phyloP scores from a whole-genome alignment of 1,284 basidiomycete genomes.

The Ceratobasidium sp. region DNA sequence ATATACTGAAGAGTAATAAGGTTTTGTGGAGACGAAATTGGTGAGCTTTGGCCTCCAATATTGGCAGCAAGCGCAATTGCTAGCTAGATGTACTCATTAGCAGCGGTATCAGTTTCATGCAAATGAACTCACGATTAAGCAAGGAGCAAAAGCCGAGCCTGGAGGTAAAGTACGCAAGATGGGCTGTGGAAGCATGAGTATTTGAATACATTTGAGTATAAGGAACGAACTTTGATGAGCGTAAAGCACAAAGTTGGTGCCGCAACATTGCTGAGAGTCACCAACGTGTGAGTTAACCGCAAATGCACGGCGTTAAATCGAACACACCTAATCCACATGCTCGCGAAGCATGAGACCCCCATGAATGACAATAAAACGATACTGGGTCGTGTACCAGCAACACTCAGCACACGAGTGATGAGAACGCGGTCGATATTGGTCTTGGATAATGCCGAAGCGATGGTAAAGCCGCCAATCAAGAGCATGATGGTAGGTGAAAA shows the following conservation, averaged over 20 bases:
- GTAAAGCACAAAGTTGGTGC: conserved; percentile 98
- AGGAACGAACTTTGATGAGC: conserved; percentile 82
- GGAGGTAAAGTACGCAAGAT: conserved; percentile 93
- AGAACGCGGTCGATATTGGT: conserved; percentile 97
- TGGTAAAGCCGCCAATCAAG: conserved; percentile 97
- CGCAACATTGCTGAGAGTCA: conserved; percentile 84
- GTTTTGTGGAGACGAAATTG: conserved; percentile 87
- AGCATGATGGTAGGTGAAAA: conserved; percentile 97
- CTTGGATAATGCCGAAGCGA: conserved; percentile 96
- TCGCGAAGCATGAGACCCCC: conserved; percentile 97
- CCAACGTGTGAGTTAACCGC: conserved; percentile 27
- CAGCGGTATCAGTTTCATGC: neutral
- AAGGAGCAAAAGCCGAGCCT: conserved; percentile 89
- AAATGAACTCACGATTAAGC: conserved; percentile 81
- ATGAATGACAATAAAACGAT: conserved; percentile 95
- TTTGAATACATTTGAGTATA: neutral
- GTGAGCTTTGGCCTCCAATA: conserved; percentile 97
- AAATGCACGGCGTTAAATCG: conserved; percentile 50
- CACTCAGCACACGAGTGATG: conserved; percentile 91
- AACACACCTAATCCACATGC: conserved; percentile 96
- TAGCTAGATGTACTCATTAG: conserved; percentile 66
- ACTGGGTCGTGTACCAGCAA: conserved; percentile 91
- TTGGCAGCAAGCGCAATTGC: conserved; percentile 98
- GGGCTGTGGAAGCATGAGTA: conserved; percentile 69
- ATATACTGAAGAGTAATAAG: conserved; percentile 92